Evolutionary conservation across 2,329 filamentous ascomycete species (phyloP).

Genomic region (Nigrospora sphaerica): DNA sequence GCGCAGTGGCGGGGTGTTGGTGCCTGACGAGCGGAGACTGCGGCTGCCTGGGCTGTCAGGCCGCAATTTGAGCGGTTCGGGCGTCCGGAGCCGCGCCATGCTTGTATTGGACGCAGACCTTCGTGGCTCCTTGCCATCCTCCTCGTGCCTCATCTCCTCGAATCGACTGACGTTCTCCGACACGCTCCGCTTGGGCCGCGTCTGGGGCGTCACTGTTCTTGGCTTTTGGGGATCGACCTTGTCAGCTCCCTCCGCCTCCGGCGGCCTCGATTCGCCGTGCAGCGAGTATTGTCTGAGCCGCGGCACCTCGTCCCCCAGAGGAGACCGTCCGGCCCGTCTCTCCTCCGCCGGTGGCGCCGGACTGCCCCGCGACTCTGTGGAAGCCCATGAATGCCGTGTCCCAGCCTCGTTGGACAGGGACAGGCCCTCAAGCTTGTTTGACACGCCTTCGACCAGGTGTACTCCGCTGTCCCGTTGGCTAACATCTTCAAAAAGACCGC

Average conservation of each 20-base stretch:
- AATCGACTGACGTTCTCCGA: background rate
- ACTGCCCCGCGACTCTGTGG: constrained; percentile 34
- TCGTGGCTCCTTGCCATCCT: constrained; percentile 15
- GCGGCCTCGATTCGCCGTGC: background rate
- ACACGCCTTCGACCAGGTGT: constrained; percentile 33
- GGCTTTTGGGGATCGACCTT: constrained; percentile 11
- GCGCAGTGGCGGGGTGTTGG: constrained; percentile 56
- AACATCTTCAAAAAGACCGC: constrained; percentile 23
- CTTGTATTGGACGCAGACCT: constrained; percentile 48
- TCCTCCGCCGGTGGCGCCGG: constrained; percentile 23
- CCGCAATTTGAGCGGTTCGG: constrained; percentile 47
- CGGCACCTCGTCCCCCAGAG: constrained; percentile 17
- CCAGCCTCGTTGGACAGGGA: constrained; percentile 17
- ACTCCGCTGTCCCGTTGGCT: constrained; percentile 48
- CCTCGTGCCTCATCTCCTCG: background rate
- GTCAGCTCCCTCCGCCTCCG: constrained; percentile 1
- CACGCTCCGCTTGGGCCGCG: background rate
- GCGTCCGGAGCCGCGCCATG: constrained; percentile 43
- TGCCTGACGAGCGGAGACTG: constrained; percentile 43
- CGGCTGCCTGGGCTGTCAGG: constrained; percentile 56
- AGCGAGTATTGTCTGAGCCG: constrained; percentile 10
- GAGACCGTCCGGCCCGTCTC: constrained; percentile 12
- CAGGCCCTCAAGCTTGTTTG: constrained; percentile 13
- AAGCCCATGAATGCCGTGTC: constrained; percentile 25
- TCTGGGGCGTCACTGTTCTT: constrained; percentile 2